phyloP scores from a whole-genome alignment of 75 land plant species.

The Sequoiadendron giganteum region DNA sequence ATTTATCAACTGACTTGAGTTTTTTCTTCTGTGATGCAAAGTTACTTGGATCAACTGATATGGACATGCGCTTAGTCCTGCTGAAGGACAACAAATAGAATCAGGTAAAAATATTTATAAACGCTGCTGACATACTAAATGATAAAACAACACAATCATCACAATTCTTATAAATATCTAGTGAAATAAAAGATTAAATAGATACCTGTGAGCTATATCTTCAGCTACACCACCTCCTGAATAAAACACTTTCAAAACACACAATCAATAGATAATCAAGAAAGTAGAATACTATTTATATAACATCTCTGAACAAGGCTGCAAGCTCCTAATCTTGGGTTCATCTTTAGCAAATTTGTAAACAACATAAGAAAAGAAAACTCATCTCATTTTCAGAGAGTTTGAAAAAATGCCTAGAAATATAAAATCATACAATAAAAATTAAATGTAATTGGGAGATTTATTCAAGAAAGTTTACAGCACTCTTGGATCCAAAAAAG shows the following conservation, averaged over 20 bases:
- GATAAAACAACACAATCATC: not conserved
- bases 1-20: not conserved
- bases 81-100: not conserved
- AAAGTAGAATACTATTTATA: not conserved
- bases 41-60: conserved; percentile 53
- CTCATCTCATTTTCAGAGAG: not conserved
- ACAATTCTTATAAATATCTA: not conserved
- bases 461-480: not conserved
- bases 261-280: not conserved
- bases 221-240: not conserved
- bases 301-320: not conserved
- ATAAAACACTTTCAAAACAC: not conserved
- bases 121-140: not conserved
- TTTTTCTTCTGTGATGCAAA: conserved; percentile 60
- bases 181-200: not conserved
- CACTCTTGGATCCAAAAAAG: not conserved
- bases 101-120: not conserved
- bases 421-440: not conserved
- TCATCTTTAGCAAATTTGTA: not conserved
- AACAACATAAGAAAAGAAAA: not conserved
- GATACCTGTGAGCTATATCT: conserved; percentile 4
- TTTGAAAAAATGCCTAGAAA: not conserved
- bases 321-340: not conserved
- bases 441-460: not conserved
- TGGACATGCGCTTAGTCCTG: conserved; percentile 52